Evolutionary conservation across 2,329 filamentous ascomycete genomes (phyloP).

Genomic region (Byssoonygena ceratinophila): DNA sequence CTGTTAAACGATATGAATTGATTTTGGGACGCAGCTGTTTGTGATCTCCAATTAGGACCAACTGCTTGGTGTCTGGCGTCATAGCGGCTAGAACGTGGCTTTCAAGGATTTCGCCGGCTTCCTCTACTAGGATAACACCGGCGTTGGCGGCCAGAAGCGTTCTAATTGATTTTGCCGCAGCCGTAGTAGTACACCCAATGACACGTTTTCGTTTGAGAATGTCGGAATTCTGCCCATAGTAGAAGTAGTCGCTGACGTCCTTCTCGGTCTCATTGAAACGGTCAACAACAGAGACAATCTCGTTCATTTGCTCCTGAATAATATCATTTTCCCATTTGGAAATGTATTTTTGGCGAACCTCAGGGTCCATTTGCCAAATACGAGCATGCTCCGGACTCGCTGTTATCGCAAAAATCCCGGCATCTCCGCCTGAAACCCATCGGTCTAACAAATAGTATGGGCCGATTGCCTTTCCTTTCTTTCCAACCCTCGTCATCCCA

Average conservation of each 20-base stretch:
- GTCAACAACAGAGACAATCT: no score
- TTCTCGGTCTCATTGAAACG: no score
- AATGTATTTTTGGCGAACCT: no score
- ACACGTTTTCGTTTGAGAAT: constrained; percentile 48
- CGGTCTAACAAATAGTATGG: constrained; percentile 34
- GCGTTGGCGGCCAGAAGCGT: constrained; percentile 46
- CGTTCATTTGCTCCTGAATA: no score
- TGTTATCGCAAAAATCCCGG: constrained; percentile 43
- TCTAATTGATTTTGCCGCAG: constrained; percentile 52
- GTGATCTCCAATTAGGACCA: constrained; percentile 64
- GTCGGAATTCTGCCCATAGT: constrained; percentile 32
- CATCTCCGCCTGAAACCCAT: constrained; percentile 43
- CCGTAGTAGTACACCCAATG: constrained; percentile 62
- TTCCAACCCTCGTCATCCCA: constrained; percentile 46
- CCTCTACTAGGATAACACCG: constrained; percentile 56
- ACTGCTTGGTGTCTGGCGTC: constrained; percentile 46
- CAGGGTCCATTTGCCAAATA: no score
- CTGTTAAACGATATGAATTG: constrained; percentile 49
- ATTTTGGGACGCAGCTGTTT: constrained; percentile 60
- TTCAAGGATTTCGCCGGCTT: constrained; percentile 64
- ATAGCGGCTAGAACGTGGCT: constrained; percentile 55
- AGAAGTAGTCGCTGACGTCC: no score
- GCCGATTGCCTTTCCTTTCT: background rate
- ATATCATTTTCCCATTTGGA: no score
- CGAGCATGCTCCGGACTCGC: no score